Percentiles rank a stretch among this genome's conserved stretches.
These are phyloP conservation scores for Helicostylum pulchrum DNA, from an alignment of 192 early-diverging fungal species.

Conservation along the genomic window DNA sequence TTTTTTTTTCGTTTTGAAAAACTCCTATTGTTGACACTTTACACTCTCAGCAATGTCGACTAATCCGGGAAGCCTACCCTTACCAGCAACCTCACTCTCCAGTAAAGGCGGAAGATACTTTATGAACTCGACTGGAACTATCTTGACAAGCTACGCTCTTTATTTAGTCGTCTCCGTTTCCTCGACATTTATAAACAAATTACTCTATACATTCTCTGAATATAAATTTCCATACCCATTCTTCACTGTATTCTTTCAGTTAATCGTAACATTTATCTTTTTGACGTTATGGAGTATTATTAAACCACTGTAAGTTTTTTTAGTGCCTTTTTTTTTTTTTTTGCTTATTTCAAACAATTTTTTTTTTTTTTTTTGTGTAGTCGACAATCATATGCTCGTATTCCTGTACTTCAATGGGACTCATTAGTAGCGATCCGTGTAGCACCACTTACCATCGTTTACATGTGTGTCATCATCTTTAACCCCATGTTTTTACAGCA, in stretches of 20 bases:
- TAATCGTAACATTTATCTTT: slow-evolving; percentile 48
- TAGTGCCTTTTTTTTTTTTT: background rate
- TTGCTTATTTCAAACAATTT: no score
- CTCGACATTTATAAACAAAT: slow-evolving; percentile 58
- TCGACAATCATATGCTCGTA: slow-evolving; percentile 1
- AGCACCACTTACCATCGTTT: slow-evolving; percentile 50
- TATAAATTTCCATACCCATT: slow-evolving; percentile 59
- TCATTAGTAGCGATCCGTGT: slow-evolving; percentile 40
- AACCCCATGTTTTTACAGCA: slow-evolving; percentile 58
- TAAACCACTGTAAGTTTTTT: slow-evolving; percentile 41
- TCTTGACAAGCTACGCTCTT: slow-evolving; percentile 22
- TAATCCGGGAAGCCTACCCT: background rate
- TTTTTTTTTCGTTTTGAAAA: no score
- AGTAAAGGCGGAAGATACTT: background rate
- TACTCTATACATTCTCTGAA: slow-evolving; percentile 31
- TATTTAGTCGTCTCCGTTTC: slow-evolving; percentile 53
- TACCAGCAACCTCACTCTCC: background rate
- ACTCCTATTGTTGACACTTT: no score
- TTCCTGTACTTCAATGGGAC: slow-evolving; percentile 55
- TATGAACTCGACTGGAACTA: background rate
- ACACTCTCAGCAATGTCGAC: background rate
- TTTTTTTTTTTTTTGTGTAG: slow-evolving; percentile 30
- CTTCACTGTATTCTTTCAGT: slow-evolving; percentile 58
- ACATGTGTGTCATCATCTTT: slow-evolving; percentile 56
- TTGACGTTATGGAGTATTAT: slow-evolving; percentile 43